Base-by-base conservation (phyloP, 2,329 filamentous ascomycete species). In the Arthrobotrys iridis region DNA sequence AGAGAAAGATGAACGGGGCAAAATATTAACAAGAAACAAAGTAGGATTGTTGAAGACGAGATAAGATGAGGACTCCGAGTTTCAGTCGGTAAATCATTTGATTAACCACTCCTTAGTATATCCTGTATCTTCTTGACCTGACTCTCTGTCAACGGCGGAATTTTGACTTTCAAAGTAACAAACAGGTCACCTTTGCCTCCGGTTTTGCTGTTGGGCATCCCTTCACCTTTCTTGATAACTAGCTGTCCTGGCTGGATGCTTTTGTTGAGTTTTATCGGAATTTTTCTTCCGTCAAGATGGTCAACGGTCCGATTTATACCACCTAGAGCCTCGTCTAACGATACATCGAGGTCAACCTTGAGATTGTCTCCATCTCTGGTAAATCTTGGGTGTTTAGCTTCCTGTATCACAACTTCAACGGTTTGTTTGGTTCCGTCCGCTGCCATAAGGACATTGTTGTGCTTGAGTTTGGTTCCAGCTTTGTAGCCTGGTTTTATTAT, bases 361-460 rank as follows among this genome's bases (percentile, higher is more conserved):
- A 99, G 87, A 80, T 99, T 94, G 81, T 99, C 95, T 24, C 96
- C 93, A 83, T 95, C 96, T 80, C 95, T 92, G 81, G 93, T 93
- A 87, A 99, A 99, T 77, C 95, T 90, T 20, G 90, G 78, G 83
- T 99, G 96, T 15, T 93, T 93, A 88, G 99, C 98, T 87, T 98
- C 93, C 84, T 98, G 94, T 78, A 99, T 98, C 85, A 98, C 93
- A 81, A 99, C 99, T 76, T 97, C 91, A 66, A 99, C 95, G 81
- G 99, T 95, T 78, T 95, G 91, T 82, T 96, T 88, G 58, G 96
- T 91, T 78, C 93, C 95, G 15, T 95, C 96, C 68, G 93, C 89
- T 83, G 98, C 95, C 82, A 99, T 94, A 83, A 95, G 95, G 83
- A 98, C 95, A 72, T 95, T 95, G 70, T 91, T 89, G 87, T 98